Evolutionary conservation across 306 rosid genomes (phyloP), one percentile per base, ranked within the genome.

Genomic region (Lathyrus tuberosus): DNA sequence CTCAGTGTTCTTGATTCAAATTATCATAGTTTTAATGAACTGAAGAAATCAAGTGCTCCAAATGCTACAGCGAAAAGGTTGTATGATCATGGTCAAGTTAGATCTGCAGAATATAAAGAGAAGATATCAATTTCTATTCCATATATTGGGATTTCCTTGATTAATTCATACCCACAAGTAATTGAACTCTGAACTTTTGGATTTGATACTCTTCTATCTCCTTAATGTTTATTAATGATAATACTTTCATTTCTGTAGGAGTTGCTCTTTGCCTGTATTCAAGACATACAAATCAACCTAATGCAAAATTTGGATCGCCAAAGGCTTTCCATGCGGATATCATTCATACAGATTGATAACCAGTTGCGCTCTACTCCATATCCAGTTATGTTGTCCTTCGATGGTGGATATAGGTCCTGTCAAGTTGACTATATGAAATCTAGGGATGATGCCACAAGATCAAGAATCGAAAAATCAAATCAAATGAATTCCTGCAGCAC

Each of bases 301-400:
- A 84, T 80, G 37, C 97, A 90, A 81, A 94, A 90, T 87, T 78
- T 90, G 83, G 96, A 94, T 78, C 91, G 80, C 35, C 98, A 94
- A 59, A 84, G 73, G 72, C 82, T 94, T 74, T 87, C 84, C 72
- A 71, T 88, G 72, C 86, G 69, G 68, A 80, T 90, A 31, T 74
- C 82, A 13, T 86, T 89, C 67, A 82, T 94, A 76, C 98, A 94
- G 81, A 77, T 94, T 51, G 98, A 94, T 77, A 94, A 94, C 80
- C 98, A 94, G 80, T 81, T 86, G 83, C 96, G 90, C 67, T 79
- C 87, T 53, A 84, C 97, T 51, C 96, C 94, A 72, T 88, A 85
- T 87, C 98, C 98, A 62, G 95, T 94, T 70, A 65, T 94, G 82
- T 73, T 94, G 86, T 90, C 94, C 49, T 88, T 94, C 17, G 87